Conservation (phyloP, 2,329 filamentous ascomycete genomes). For the Fusarium sororula region DNA sequence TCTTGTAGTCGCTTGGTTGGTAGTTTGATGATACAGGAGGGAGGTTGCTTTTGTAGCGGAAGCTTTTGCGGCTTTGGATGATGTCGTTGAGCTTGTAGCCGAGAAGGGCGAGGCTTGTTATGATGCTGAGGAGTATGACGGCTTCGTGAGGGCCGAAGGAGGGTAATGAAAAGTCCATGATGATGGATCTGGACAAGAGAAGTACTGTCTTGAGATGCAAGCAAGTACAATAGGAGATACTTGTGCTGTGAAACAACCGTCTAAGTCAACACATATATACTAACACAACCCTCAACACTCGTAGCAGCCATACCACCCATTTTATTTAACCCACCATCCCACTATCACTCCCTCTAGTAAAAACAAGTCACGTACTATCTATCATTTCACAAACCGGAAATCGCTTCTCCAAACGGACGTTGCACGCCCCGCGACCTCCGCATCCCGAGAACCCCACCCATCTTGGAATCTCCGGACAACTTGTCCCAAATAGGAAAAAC, state of each 20-base stretch:
- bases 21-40: conserved; percentile 17
- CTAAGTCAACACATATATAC: conserved; percentile 15
- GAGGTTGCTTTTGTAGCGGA: conserved; percentile 11
- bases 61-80: conserved; percentile 8
- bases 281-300: neutral
- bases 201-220: neutral
- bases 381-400: conserved; percentile 14
- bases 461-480: conserved; percentile 7
- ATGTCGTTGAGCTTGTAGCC: conserved; percentile 21
- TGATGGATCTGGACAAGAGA: neutral
- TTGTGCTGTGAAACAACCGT: neutral
- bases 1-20: conserved; percentile 56
- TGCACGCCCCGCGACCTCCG: neutral
- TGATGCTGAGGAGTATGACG: conserved; percentile 17
- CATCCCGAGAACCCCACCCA: conserved; percentile 6
- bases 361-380: neutral
- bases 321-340: conserved; percentile 13
- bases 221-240: neutral
- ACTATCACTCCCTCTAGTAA: neutral
- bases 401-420: conserved; percentile 25
- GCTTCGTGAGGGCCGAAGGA: conserved; percentile 16
- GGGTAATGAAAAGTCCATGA: conserved; percentile 4
- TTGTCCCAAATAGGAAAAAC: conserved; percentile 34
- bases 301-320: neutral
- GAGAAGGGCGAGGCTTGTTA: conserved; percentile 9